A percentile compares a stretch with the other conserved stretches of the same genome.
Evolutionary conservation across 441 rosid genomes (phyloP).

Genomic region (Jatropha podagrica): DNA sequence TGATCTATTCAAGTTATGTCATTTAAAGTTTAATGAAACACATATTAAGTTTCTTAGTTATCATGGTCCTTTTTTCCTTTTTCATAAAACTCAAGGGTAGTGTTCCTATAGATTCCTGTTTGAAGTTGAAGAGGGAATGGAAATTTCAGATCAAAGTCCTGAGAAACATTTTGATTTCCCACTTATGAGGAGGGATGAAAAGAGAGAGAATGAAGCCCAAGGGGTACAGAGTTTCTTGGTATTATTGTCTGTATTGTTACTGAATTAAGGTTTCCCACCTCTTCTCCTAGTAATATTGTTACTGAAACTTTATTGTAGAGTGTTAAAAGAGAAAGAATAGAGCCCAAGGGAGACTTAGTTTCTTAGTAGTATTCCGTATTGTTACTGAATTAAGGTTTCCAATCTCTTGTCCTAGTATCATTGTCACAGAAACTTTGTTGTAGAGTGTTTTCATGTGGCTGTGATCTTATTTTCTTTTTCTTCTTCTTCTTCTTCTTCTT

Average conservation of each 20-base stretch:
- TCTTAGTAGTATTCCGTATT: neutral
- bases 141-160: no score
- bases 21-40: neutral
- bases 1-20: neutral
- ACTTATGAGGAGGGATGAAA: neutral
- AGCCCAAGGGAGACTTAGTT: neutral
- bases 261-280: neutral
- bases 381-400: neutral
- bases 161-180: neutral
- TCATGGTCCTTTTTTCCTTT: no score
- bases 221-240: neutral
- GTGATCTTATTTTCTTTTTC: constrained; percentile 9
- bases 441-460: neutral
- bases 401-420: neutral
- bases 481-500: neutral
- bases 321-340: neutral
- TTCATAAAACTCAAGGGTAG: no score
- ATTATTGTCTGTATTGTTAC: neutral
- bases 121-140: no score
- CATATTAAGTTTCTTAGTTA: neutral
- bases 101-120: no score
- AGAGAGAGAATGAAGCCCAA: neutral
- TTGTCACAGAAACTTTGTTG: neutral
- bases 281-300: neutral
- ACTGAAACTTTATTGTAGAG: neutral